These are phyloP conservation scores for Mycena chlorophos DNA, from an alignment of 768 basidiomycete species.

Conservation along the genomic window DNA sequence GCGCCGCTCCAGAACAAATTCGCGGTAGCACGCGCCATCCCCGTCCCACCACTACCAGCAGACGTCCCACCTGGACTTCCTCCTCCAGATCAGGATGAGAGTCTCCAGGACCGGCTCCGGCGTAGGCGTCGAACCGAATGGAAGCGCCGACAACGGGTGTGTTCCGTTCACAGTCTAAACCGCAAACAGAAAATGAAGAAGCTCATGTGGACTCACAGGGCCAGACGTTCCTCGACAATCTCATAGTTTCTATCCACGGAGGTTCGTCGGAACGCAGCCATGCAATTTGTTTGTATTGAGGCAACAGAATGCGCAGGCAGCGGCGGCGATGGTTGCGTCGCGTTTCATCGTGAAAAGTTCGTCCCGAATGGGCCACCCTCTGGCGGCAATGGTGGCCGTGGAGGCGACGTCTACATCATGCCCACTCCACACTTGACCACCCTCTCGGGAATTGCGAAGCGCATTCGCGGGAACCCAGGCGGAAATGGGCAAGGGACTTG, in stretches of 20 bases:
- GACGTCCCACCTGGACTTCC: neutral
- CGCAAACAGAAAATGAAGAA: constrained; percentile 3
- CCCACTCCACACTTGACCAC: constrained; percentile 79
- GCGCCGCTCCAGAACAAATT: neutral
- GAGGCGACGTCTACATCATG: constrained; percentile 83
- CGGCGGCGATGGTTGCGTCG: constrained; percentile 89
- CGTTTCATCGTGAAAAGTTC: constrained; percentile 90
- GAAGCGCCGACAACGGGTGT: constrained; percentile 70
- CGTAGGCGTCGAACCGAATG: constrained; percentile 67
- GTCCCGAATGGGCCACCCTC: constrained; percentile 85
- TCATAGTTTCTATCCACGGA: constrained; percentile 38
- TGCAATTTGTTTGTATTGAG: no score
- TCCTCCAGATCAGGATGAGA: constrained; percentile 24
- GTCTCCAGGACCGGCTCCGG: constrained; percentile 39
- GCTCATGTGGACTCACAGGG: constrained; percentile 50
- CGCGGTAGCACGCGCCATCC: neutral
- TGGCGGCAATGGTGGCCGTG: constrained; percentile 89
- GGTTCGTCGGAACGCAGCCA: constrained; percentile 11
- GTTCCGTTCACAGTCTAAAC: constrained; percentile 23
- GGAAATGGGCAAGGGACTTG: constrained; percentile 79
- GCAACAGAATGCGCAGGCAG: constrained; percentile 51
- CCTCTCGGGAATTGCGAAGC: constrained; percentile 68
- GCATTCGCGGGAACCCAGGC: constrained; percentile 67
- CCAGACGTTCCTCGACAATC: constrained; percentile 78
- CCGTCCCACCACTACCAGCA: neutral